Conservation (phyloP, 1,139 yeast genomes). For the Candida sp. region DNA sequence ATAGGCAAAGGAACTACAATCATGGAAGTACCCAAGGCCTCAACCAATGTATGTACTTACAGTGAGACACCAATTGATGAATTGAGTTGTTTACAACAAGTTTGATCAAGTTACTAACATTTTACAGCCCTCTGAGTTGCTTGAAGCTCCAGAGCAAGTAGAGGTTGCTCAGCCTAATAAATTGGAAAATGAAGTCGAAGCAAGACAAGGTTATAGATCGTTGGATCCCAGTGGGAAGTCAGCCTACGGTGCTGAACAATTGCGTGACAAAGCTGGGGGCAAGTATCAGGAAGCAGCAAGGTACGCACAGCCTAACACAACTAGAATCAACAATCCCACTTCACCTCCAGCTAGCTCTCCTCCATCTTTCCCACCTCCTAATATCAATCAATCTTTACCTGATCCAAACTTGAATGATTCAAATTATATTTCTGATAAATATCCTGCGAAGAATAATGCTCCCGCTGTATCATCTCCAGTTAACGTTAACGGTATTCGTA, state of each 20-base stretch:
- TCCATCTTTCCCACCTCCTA: conserved; percentile 5
- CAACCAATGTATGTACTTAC: conserved; percentile 1
- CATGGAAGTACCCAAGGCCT: conserved; percentile 2
- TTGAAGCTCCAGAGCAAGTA: conserved; percentile 22
- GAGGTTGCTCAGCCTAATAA: conserved; percentile 8
- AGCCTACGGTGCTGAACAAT: neutral
- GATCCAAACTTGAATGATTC: neutral
- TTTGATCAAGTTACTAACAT: neutral
- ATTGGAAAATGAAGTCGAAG: conserved; percentile 1
- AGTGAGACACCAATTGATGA: neutral
- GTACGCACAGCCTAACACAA: conserved; percentile 1
- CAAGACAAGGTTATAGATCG: neutral
- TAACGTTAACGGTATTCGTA: too few species aligned
- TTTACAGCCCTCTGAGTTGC: conserved; percentile 20
- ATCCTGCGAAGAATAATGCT: neutral
- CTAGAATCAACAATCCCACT: conserved; percentile 3
- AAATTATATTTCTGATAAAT: neutral
- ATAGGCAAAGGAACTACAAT: neutral
- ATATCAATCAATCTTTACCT: neutral
- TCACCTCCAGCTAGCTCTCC: neutral
- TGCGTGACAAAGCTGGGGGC: neutral
- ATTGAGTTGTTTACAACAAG: neutral
- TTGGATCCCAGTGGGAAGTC: neutral
- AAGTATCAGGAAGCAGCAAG: neutral
- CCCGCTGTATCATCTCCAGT: neutral